Conservation (phyloP, 208 protist genomes). For the Acanthamoeba healyi region DNA sequence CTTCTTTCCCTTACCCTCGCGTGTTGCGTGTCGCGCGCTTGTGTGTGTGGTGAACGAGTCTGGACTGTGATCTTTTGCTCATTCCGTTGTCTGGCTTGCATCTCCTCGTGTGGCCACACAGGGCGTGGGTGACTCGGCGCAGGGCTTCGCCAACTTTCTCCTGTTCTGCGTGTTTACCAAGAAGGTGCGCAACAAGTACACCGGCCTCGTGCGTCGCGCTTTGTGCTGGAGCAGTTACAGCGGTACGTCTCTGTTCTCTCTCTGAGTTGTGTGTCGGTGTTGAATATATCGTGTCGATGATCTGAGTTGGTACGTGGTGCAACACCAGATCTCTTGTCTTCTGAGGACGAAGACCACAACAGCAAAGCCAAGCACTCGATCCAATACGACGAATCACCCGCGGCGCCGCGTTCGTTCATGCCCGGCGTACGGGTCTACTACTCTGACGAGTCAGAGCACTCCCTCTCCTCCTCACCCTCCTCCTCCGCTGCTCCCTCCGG, state of each 20-base stretch:
- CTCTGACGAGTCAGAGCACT: background rate
- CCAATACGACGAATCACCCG: background rate
- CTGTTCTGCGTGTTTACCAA: constrained; percentile 72
- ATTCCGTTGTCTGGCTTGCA: background rate
- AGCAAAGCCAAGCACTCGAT: background rate
- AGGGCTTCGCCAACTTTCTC: constrained; percentile 74
- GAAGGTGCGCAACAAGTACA: constrained; percentile 66
- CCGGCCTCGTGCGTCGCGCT: background rate
- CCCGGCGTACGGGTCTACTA: constrained; percentile 52
- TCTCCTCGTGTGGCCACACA: background rate
- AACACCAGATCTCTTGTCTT: background rate
- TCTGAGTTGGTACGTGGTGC: no score
- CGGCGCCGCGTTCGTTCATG: background rate
- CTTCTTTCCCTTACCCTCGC: background rate
- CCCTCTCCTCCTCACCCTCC: background rate
- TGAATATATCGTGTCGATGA: background rate
- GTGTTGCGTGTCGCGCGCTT: no score
- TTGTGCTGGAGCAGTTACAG: background rate
- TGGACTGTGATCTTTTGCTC: background rate
- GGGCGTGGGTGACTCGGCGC: constrained; percentile 67
- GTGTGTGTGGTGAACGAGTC: background rate
- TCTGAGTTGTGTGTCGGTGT: background rate
- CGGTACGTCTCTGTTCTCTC: background rate
- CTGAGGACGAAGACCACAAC: background rate
- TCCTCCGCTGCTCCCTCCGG: background rate